Base-by-base conservation (phyloP, 441 rosid genomes). In the Euphorbia schlechtendalii region DNA sequence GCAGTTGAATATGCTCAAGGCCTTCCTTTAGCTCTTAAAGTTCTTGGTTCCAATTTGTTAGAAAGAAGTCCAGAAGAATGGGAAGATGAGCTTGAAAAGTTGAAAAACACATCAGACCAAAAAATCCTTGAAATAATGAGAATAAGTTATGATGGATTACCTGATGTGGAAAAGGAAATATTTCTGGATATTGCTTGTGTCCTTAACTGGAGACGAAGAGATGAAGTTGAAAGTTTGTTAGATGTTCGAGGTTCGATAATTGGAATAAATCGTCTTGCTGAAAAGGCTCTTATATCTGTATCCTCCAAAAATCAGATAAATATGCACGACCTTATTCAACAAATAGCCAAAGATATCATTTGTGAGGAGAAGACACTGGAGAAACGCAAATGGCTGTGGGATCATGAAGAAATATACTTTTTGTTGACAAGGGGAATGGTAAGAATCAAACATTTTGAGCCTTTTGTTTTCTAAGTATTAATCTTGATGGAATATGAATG, bases 171-270 rank as follows among this genome's bases (percentile, higher is more conserved):
- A 22, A 20, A 61, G 54, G 24, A 24, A 10, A 21, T 60, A 22
- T 68, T 60, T 59, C 52, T 60, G 25, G 71, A 68, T 20, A 34
- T 68, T 20, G 71, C 71, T 10, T 67, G 71, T 51, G 45, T 67
- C 64, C 59, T 59, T 36, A 48, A 38, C 32, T 15, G 48, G 20
- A 10, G 38, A 17, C 8, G 22, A 4, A 46, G 12, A 18, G 32
- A 48, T 36, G 15, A 36, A 34, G 46, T 60, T 0, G 36, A 52
- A 18, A 60, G 28, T 8, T 49, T 17, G 36, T 32, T 38, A 36
- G 27, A 24, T 22, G 25, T 25, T 11, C 20, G 3, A 27, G 63
- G 69, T 7, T 60, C 41, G 14, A 55, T 17, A 36, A 51, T 9
- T 32, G 58, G 60, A 38, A 51, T 68, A 11, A 18, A 18, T 8